Evolutionary conservation across 768 basidiomycete genomes (phyloP).

Genomic region (Leccinum fibrillosum): DNA sequence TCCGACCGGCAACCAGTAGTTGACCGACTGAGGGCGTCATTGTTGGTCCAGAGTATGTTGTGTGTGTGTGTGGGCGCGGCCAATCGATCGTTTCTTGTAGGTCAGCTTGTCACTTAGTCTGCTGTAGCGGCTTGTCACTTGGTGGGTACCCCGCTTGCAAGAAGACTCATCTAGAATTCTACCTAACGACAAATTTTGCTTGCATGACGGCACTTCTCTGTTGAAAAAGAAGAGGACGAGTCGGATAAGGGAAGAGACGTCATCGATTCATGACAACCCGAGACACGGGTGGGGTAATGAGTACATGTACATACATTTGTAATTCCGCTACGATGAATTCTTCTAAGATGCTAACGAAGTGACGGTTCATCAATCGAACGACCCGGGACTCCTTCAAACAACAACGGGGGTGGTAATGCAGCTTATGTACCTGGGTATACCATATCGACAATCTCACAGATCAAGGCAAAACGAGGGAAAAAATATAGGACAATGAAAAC

Average conservation of each 20-base stretch:
- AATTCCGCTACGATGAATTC: background rate
- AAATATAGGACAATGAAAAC: background rate
- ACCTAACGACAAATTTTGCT: background rate
- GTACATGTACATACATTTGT: background rate
- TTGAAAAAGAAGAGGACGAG: background rate
- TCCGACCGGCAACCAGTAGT: no score
- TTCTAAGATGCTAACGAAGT: background rate
- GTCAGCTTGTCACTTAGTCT: background rate
- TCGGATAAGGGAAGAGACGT: background rate
- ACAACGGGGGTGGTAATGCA: background rate
- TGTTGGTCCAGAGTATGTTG: no score
- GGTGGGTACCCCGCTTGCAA: background rate
- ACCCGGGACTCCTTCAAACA: background rate
- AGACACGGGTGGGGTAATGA: background rate
- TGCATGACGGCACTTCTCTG: background rate
- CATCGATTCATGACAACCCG: no score
- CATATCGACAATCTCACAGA: background rate
- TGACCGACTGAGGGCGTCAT: no score
- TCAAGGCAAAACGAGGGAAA: background rate
- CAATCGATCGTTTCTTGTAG: background rate
- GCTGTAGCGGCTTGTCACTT: background rate
- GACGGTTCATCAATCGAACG: background rate
- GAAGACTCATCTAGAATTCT: background rate
- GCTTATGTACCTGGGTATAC: slow-evolving; percentile 1
- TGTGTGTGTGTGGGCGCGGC: background rate